A percentile compares a stretch with the other conserved stretches of the same genome.
These are phyloP conservation scores for Paxillus rubicundulus DNA, from an alignment of 768 basidiomycete species.

Conservation along the genomic window DNA sequence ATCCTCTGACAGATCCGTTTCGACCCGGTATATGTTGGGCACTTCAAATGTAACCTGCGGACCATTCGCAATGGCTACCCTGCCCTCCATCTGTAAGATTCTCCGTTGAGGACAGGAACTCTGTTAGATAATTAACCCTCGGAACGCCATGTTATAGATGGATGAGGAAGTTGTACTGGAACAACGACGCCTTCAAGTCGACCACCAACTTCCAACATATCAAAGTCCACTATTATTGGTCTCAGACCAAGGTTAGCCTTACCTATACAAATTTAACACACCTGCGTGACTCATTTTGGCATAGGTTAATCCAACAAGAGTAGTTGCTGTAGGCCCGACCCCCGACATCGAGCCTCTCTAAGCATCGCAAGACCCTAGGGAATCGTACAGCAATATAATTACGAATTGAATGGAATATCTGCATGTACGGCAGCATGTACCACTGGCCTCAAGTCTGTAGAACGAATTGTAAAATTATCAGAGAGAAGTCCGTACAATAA, in stretches of 20 bases:
- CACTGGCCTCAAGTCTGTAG: not conserved
- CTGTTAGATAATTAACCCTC: not conserved
- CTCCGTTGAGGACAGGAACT: not conserved
- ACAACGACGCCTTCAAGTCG: constrained; percentile 78
- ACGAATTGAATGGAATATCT: not conserved
- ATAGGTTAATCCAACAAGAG: constrained; percentile 74
- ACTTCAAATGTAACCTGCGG: constrained; percentile 93
- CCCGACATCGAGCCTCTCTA: constrained; percentile 66
- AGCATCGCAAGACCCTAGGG: not conserved
- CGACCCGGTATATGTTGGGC: constrained; percentile 85
- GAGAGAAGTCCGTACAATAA: not conserved
- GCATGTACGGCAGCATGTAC: not conserved
- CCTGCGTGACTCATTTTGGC: constrained; percentile 1
- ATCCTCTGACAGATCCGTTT: constrained; percentile 63
- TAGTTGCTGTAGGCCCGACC: constrained; percentile 75
- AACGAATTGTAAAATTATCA: not conserved
- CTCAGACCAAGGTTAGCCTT: constrained; percentile 23
- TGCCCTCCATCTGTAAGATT: constrained; percentile 55
- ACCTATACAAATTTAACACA: not conserved
- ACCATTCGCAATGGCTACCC: constrained; percentile 88
- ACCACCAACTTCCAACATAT: constrained; percentile 87
- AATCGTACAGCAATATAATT: not conserved
- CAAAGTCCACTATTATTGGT: constrained; percentile 43
- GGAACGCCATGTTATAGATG: constrained; percentile 44
- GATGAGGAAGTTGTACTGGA: constrained; percentile 91